Base-by-base conservation (phyloP, 768 basidiomycete species). In the Serendipita indica region DNA sequence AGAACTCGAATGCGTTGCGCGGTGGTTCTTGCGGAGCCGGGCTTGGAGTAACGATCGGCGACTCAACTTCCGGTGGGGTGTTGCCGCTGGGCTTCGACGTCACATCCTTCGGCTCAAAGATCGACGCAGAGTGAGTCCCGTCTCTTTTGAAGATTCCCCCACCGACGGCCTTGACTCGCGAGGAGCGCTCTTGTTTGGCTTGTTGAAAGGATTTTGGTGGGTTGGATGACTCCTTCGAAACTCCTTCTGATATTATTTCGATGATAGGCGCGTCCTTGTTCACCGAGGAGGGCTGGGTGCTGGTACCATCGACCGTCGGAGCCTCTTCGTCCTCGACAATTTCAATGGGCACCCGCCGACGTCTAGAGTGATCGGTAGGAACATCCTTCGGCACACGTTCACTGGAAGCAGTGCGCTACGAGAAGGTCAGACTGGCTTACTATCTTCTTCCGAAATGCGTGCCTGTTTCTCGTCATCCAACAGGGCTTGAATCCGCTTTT, bases 1-100 rank as follows among this genome's bases (percentile, higher is more conserved):
- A 74, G 62, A 90, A 86, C 33, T 82, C 78, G 64, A 86, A 82
- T 16, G 85, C 69, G 0, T 80, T 76, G 45, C 68, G 69, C 0
- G 72, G 66, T 0, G 64, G n/a, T 62, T 33, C 20, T 61, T 28
- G 3, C 61, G 57, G 56, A 5, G 49, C 7, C 35, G 39, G 32
- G 46, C 59, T 57, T 41, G 43, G 39, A 46, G 32, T 18, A 30
- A 35, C 5, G 41, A n/a, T 2, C 5, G 6, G 41, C 7, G 56
- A 27, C 13, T 46, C 13, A 18, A 16, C n/a, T 4, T 6, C 6
- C 10, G 59, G 12, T 33, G 60, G 46, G 16, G 41, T 32, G 30
- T 49, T 34, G 30, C 25, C 56, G 33, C 28, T 39, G 22, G 64
- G 27, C 25, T 58, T 33, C 12, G 57, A 28, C 4, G 37, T 41